Percentiles rank a stretch among this genome's conserved stretches.
Evolutionary conservation across 2,329 filamentous ascomycete species (phyloP).

Genomic region (Coniochaeta prunicola): DNA sequence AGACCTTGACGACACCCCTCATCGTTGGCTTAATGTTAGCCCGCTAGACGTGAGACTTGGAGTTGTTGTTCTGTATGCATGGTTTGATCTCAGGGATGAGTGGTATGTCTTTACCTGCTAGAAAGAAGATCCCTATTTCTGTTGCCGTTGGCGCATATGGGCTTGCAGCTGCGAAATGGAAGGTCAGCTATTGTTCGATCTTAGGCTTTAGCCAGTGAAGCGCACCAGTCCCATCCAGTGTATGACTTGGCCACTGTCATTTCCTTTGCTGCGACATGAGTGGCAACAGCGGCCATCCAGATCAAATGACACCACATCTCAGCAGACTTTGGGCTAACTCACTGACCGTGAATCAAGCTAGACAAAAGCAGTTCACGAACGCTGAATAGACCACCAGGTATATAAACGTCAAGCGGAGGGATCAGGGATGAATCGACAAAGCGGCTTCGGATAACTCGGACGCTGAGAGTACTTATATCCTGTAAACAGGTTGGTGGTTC

Average conservation of each 20-base stretch:
- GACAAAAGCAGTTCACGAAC: not conserved
- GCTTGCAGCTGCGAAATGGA: slow-evolving; percentile 10
- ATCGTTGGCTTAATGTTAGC: not conserved
- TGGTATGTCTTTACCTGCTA: slow-evolving; percentile 3
- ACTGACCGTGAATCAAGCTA: not conserved
- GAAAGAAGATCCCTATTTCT: slow-evolving; percentile 4
- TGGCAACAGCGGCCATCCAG: not conserved
- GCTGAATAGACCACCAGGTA: not conserved
- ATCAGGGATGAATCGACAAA: not conserved
- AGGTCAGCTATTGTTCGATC: not conserved
- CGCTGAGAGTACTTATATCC: not conserved
- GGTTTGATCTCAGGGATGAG: not conserved
- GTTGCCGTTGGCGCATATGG: slow-evolving; percentile 10
- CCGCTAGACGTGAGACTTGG: not conserved
- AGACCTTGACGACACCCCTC: slow-evolving; percentile 10
- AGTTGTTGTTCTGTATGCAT: not conserved
- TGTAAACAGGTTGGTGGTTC: not conserved
- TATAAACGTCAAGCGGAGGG: not conserved
- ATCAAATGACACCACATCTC: not conserved
- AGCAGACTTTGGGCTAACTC: not conserved
- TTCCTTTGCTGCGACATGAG: not conserved
- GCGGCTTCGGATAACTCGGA: not conserved
- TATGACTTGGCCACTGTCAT: not conserved
- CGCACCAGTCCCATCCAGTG: not conserved
- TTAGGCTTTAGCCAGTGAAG: not conserved